Evolutionary conservation across 192 early-diverging fungal genomes (phyloP).

Genomic region (Bifiguratus adelaidae): DNA sequence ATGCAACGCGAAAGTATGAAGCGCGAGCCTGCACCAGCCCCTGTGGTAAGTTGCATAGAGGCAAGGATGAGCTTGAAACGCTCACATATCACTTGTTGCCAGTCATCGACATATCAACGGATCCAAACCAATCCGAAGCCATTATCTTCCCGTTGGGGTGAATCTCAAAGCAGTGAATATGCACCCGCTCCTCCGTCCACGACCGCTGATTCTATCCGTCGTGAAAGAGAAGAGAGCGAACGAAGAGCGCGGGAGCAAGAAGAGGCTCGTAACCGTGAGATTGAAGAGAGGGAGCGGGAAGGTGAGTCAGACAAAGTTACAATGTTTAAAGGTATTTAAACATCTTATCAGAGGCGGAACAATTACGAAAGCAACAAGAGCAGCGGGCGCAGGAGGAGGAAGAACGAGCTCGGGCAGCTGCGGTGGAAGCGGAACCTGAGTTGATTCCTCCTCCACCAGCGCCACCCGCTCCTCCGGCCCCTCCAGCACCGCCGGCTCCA

Average conservation of each 20-base stretch:
- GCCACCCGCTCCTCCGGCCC: no score
- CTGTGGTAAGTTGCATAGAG: no score
- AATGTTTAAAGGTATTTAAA: conserved; percentile 10
- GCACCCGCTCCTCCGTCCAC: conserved; percentile 3
- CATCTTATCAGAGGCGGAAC: conserved; percentile 6
- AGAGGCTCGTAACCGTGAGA: conserved; percentile 1
- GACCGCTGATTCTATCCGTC: conserved; percentile 15
- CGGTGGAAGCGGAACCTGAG: no score
- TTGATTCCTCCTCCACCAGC: no score
- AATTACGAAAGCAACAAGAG: conserved; percentile 18
- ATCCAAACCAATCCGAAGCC: conserved; percentile 24
- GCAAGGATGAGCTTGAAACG: background rate
- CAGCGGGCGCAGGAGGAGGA: conserved; percentile 19
- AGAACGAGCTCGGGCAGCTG: conserved; percentile 8
- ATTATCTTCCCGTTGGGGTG: conserved; percentile 12
- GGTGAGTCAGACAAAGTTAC: conserved; percentile 16
- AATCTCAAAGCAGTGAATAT: conserved; percentile 2
- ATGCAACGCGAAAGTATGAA: conserved; percentile 35
- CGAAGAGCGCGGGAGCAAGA: conserved; percentile 14
- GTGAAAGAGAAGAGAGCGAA: conserved; percentile 15
- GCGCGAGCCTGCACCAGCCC: conserved; percentile 19
- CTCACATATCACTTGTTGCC: background rate
- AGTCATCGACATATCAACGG: conserved; percentile 22
- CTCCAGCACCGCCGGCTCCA: no score
- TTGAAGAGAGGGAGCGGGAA: conserved; percentile 7